A percentile compares a stretch with the other conserved stretches of the same genome.
These are phyloP conservation scores for Leptomonas seymouri DNA, from an alignment of 208 protist species.

Conservation along the genomic window DNA sequence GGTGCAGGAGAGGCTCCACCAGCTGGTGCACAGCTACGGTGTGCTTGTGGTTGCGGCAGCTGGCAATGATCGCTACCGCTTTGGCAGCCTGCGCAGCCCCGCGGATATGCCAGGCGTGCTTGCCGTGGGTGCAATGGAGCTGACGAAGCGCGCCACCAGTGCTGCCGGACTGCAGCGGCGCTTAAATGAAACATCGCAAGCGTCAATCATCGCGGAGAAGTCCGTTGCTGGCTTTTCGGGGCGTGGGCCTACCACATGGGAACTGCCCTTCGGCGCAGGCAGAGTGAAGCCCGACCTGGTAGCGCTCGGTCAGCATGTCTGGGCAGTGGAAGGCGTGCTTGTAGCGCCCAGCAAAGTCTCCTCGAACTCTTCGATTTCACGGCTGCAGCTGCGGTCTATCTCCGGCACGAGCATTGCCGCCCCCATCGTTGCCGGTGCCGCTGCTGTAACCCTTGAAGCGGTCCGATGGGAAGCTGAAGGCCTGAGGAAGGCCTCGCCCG, in stretches of 20 bases:
- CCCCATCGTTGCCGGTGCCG: slow-evolving; percentile 94
- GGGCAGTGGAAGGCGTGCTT: slow-evolving; percentile 29
- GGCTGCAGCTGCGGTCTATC: slow-evolving; percentile 41
- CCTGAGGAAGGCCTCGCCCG: too few species aligned
- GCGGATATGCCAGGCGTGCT: slow-evolving; percentile 96
- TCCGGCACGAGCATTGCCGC: slow-evolving; percentile 95
- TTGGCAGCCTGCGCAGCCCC: slow-evolving; percentile 97
- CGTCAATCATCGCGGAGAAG: neutral
- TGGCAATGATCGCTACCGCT: slow-evolving; percentile 97
- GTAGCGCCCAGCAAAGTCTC: neutral
- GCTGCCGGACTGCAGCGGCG: neutral
- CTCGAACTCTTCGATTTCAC: neutral
- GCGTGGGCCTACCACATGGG: slow-evolving; percentile 94
- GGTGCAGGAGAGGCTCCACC: slow-evolving; percentile 53
- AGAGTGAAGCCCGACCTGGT: slow-evolving; percentile 97
- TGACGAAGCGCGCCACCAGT: neutral
- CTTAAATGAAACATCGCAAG: neutral
- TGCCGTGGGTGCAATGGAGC: slow-evolving; percentile 87
- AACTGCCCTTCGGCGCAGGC: slow-evolving; percentile 93
- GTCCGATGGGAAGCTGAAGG: slow-evolving; percentile 5
- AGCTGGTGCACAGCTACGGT: slow-evolving; percentile 79
- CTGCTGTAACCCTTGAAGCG: slow-evolving; percentile 85
- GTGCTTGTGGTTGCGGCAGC: slow-evolving; percentile 96
- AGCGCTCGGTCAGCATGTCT: slow-evolving; percentile 74
- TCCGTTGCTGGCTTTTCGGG: slow-evolving; percentile 91